Conservation (phyloP, 805 yeast species). For the Myxozyma lipomycoides region DNA sequence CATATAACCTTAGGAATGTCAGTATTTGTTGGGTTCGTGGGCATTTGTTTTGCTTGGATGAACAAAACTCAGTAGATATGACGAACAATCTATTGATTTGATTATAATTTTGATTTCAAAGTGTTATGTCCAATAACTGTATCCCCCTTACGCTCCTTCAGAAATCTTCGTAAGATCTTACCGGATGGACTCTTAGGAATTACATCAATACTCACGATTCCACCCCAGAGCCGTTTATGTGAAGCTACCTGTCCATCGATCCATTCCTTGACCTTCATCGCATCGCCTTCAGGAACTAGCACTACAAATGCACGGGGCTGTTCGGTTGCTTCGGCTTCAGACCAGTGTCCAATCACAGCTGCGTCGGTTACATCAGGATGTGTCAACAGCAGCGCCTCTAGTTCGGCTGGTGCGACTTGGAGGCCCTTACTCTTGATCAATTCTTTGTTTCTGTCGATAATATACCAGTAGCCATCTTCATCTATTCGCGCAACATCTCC, state of each 20-base stretch:
- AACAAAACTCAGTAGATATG: not conserved
- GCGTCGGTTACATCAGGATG: conserved; percentile 77
- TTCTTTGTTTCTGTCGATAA: conserved; percentile 63
- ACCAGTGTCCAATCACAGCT: conserved; percentile 74
- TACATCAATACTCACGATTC: conserved; percentile 66
- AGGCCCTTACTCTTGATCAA: conserved; percentile 71
- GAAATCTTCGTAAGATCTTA: conserved; percentile 80
- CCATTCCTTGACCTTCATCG: conserved; percentile 34
- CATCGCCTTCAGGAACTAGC: conserved; percentile 28
- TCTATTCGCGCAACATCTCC: conserved; percentile 52
- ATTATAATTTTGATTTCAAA: not conserved
- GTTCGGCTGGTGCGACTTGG: conserved; percentile 91
- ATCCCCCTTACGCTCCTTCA: conserved; percentile 11
- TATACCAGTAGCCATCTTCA: conserved; percentile 40
- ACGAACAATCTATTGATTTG: not conserved
- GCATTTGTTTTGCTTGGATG: conserved; percentile 24
- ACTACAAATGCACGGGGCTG: conserved; percentile 41
- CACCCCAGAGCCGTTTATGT: conserved; percentile 42
- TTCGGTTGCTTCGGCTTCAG: conserved; percentile 79
- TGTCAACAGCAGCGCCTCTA: conserved; percentile 62
- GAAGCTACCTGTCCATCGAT: conserved; percentile 38
- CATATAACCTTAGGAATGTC: conserved; percentile 20
- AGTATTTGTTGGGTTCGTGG: conserved; percentile 17
- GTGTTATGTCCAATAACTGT: not conserved
- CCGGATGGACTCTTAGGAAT: conserved; percentile 95